Conservation (phyloP, 1,284 basidiomycete genomes). For the Apiotrichum mycotoxinovorans region DNA sequence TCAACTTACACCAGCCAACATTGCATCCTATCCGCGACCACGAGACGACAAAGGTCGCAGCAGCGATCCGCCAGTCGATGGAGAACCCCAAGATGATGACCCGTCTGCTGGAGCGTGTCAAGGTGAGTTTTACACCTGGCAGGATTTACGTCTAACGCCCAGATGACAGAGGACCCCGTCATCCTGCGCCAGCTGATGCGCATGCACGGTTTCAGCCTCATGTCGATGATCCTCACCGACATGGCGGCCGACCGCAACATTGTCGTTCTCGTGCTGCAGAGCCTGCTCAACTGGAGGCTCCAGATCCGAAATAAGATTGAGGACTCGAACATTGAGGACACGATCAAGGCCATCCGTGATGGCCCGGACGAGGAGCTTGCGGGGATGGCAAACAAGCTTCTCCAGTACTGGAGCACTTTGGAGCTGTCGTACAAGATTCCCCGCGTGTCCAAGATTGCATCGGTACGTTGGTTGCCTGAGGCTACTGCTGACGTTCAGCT, state of each 20-base stretch:
- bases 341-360: conserved; percentile 55
- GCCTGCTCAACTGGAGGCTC: conserved; percentile 74
- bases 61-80: conserved; percentile 82
- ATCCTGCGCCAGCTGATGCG: conserved; percentile 84
- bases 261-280: conserved; percentile 64
- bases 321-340: conserved; percentile 71
- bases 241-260: conserved; percentile 70
- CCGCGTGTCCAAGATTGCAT: conserved; percentile 37
- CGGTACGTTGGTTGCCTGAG: conserved; percentile 18
- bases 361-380: conserved; percentile 30
- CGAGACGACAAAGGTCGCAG: conserved; percentile 86
- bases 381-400: conserved; percentile 30
- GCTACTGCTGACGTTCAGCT: conserved; percentile 24
- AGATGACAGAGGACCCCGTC: conserved; percentile 80
- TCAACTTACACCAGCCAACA: conserved; percentile 43
- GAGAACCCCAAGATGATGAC: conserved; percentile 74
- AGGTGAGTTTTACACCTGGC: conserved; percentile 53
- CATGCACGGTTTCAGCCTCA: conserved; percentile 86
- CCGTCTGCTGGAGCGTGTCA: conserved; percentile 81
- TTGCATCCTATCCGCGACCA: conserved; percentile 67
- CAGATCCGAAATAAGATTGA: conserved; percentile 89
- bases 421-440: conserved; percentile 45
- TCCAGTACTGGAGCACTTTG: conserved; percentile 43
- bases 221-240: conserved; percentile 80
- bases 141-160: conserved; percentile 4